Evolutionary conservation across 768 basidiomycete genomes (phyloP).

Genomic region (Phlebiopsis flavidoalba): DNA sequence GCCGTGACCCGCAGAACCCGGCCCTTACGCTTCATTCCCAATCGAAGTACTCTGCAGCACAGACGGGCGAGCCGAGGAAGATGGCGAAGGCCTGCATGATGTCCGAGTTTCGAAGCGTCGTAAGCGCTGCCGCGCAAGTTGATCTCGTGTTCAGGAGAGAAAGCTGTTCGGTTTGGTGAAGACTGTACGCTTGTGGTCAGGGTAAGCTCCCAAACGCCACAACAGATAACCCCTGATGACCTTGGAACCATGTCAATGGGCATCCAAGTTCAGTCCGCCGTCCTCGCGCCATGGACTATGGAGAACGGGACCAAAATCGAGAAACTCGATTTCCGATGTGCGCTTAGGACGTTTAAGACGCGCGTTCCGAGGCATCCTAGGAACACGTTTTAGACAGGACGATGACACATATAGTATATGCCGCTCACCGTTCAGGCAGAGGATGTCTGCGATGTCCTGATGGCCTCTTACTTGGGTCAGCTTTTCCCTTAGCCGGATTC

Average conservation of each 20-base stretch:
- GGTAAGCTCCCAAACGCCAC: constrained; percentile 2
- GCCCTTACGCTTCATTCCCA: constrained; percentile 54
- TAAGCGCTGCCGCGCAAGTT: constrained; percentile 43
- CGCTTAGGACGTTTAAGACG: constrained; percentile 41
- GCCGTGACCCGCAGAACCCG: too few relatives aligned
- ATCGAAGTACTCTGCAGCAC: constrained; percentile 49
- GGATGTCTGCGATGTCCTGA: constrained; percentile 36
- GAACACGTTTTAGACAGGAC: neutral
- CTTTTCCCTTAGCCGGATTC: constrained; percentile 41
- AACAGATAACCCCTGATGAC: constrained; percentile 23
- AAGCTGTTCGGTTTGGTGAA: constrained; percentile 50
- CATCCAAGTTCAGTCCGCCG: constrained; percentile 46
- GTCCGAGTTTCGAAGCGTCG: constrained; percentile 41
- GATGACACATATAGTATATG: neutral
- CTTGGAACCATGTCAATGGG: constrained; percentile 37
- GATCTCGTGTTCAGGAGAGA: constrained; percentile 42
- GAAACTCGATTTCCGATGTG: constrained; percentile 36
- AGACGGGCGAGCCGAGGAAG: constrained; percentile 46
- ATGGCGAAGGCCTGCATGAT: constrained; percentile 46
- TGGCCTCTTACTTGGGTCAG: constrained; percentile 31
- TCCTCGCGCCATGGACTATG: constrained; percentile 43
- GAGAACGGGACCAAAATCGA: constrained; percentile 42
- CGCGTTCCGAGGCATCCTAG: constrained; percentile 46
- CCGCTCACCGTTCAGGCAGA: constrained; percentile 20
- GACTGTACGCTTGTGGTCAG: constrained; percentile 27